Evolutionary conservation across 768 basidiomycete genomes (phyloP), one percentile per base, ranked within the genome.

Genomic region (Phaeolepiota aurea): DNA sequence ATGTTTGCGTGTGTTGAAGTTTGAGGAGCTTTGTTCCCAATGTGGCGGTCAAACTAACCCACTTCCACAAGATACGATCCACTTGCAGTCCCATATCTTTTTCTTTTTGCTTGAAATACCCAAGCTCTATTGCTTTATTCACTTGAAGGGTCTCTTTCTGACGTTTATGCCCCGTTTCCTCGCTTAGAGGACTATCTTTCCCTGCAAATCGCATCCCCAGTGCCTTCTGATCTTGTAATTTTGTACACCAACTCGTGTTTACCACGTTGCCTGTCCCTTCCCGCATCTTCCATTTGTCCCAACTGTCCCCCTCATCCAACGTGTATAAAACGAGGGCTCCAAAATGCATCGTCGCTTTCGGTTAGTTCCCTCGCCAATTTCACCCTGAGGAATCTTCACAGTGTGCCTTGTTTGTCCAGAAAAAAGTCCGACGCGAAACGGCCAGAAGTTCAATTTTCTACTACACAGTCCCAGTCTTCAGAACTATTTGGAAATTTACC

Each of bases 341-440:
- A 51, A 48, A 32, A 43, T 37, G 41, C 50, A 60, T 54, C 66
- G 84, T 70, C 82, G 82, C 54, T 84, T 88, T 64, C 87, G 87
- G 87, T 86, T 70, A 67, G 83, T 57, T 46, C 44, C 41, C 44
- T 44, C 54, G 55, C 46, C 49, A 38, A 23, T 36, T 32, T 22
- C 41, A 32, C 44, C 50, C 56, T 55, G 46, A 47, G 44, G 48
- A 43, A 48, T 10, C 12, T 46, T 50, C 28, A 32, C 42, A 36
- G 52, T 48, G 47, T 42, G 44, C 43, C 43, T 47, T 33, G 32
- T 43, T 54, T 47, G 45, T 43, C 41, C 35, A 90, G 88, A 56
- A 89, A 82, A 76, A 81, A 76, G 68, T 86, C 86, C 46, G 86
- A 87, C 69, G 65, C 70, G 43, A 78, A 72, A 57, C 74, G 69